A percentile compares a stretch with the other conserved stretches of the same genome.
Evolutionary conservation across 228 moss, liverwort and hornwort genomes (phyloP).

Genomic region (Sphagnum fallax): DNA sequence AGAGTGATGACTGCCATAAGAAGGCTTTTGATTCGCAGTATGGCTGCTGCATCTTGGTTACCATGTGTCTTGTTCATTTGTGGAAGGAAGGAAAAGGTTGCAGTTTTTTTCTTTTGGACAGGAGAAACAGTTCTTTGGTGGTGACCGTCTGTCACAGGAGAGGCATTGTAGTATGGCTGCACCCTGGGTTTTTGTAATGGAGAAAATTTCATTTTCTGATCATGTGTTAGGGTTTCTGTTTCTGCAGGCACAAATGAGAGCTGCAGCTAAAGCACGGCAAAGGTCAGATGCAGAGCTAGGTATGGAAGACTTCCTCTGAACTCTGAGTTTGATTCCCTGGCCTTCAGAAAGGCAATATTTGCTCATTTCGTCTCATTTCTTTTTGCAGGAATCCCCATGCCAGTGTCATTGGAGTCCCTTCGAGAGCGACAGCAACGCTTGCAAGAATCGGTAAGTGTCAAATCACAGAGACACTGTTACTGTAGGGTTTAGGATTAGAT

Average conservation of each 20-base stretch:
- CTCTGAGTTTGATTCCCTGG: not conserved
- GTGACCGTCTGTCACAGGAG: not conserved
- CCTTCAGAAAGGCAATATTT: not conserved
- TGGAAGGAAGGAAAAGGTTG: not conserved
- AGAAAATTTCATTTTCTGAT: not conserved
- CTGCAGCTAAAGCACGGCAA: conserved; percentile 2
- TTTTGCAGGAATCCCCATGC: not conserved
- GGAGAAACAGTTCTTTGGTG: not conserved
- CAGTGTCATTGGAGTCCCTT: not conserved
- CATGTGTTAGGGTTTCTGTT: not conserved
- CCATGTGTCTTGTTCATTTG: not conserved
- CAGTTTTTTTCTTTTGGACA: not conserved
- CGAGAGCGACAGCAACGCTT: conserved; percentile 2
- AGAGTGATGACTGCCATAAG: no score
- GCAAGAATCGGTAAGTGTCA: conserved; percentile 2
- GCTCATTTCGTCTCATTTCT: not conserved
- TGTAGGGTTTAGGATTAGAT: not conserved
- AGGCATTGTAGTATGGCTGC: not conserved
- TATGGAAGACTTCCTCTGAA: not conserved
- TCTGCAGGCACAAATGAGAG: conserved; percentile 3
- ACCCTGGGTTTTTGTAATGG: not conserved
- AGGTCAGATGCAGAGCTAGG: not conserved
- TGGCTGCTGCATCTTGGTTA: not conserved
- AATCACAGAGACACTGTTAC: not conserved
- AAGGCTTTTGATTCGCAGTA: not conserved